Conservation (phyloP, 768 basidiomycete species). For the Rhodotorula taiwanensis region DNA sequence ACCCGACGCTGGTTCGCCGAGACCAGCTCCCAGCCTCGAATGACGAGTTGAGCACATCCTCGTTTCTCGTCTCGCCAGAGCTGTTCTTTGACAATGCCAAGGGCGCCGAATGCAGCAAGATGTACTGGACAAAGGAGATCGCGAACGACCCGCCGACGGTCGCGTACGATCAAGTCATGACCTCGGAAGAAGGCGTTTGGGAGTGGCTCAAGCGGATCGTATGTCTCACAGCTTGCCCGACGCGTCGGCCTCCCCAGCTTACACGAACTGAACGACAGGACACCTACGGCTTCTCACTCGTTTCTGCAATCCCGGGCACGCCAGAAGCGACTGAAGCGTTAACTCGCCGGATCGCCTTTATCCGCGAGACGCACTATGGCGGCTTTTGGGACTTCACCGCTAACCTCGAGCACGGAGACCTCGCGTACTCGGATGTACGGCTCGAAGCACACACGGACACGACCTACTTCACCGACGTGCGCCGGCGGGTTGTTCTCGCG, state of each 20-base stretch:
- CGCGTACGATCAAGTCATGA: constrained; percentile 66
- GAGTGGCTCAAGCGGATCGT: constrained; percentile 78
- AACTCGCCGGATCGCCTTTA: constrained; percentile 68
- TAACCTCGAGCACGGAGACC: constrained; percentile 81
- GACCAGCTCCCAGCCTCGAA: neutral
- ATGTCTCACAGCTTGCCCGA: constrained; percentile 43
- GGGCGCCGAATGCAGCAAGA: too few relatives aligned
- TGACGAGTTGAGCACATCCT: neutral
- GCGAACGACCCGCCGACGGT: constrained; percentile 66
- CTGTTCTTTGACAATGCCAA: too few relatives aligned
- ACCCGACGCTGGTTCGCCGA: constrained; percentile 52
- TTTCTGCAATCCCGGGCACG: constrained; percentile 69
- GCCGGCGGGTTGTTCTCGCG: constrained; percentile 41
- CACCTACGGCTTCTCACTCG: constrained; percentile 79
- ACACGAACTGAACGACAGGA: too few relatives aligned
- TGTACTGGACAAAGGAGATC: constrained; percentile 76
- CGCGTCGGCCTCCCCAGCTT: neutral
- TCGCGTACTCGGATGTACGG: constrained; percentile 83
- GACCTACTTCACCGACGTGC: constrained; percentile 58
- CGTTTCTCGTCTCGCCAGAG: constrained; percentile 13
- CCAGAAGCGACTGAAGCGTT: constrained; percentile 78
- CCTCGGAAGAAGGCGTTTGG: constrained; percentile 60
- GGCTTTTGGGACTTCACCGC: constrained; percentile 97
- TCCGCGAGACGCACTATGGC: constrained; percentile 85
- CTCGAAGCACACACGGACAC: constrained; percentile 78